Conservation (phyloP, 257 asterid genomes). For the Ligustrum vulgare region DNA sequence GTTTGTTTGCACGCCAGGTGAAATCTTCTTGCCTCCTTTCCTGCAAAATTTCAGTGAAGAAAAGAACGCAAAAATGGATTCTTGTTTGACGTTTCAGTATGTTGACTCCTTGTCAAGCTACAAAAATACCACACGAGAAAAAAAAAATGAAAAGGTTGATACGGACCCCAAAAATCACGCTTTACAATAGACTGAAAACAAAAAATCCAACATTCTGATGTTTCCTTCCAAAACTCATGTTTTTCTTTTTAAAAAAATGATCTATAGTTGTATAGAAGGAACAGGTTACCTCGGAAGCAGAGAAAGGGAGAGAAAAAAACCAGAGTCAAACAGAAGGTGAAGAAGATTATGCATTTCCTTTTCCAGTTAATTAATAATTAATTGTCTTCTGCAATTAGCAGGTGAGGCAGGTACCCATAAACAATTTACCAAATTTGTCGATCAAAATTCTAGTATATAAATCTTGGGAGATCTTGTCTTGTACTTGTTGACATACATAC, state of each 20-base stretch:
- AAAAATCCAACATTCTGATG: not conserved
- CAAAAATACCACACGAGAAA: not conserved
- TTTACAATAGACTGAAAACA: constrained; percentile 2
- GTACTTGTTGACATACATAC: too few relatives aligned
- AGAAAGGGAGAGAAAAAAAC: constrained; percentile 6
- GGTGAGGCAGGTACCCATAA: too few relatives aligned
- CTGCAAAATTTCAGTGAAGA: constrained; percentile 26
- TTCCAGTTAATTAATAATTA: constrained; percentile 16
- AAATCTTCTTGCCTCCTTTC: constrained; percentile 18
- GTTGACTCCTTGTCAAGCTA: constrained; percentile 35
- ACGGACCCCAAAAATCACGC: constrained; percentile 18
- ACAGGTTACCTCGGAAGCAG: constrained; percentile 25
- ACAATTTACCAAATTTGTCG: too few relatives aligned
- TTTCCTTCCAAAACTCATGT: not conserved
- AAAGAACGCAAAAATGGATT: constrained; percentile 33
- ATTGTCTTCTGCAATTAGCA: not conserved
- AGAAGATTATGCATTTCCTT: constrained; percentile 8
- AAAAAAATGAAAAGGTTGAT: not conserved
- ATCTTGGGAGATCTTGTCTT: too few relatives aligned
- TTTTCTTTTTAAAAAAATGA: not conserved
- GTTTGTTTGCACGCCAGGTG: not conserved
- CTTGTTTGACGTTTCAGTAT: too few relatives aligned
- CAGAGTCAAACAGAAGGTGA: constrained; percentile 1
- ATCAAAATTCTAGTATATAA: too few relatives aligned
- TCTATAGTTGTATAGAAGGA: not conserved